Base-by-base conservation (phyloP, 306 rosid genomes). In the Castanea mollissima region DNA sequence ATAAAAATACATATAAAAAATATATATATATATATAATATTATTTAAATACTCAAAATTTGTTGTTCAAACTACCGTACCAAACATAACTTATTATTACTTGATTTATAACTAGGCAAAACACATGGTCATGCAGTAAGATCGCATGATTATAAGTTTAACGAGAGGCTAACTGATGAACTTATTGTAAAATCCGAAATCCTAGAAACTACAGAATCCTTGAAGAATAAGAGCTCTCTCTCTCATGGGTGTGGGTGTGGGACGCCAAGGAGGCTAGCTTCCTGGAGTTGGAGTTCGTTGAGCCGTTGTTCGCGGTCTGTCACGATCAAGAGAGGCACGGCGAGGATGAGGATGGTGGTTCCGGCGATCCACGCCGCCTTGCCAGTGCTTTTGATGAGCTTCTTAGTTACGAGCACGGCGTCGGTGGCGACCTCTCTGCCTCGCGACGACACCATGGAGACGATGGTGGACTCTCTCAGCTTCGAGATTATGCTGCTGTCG, bases 261-360 rank as follows among this genome's bases (percentile, higher is more conserved):
- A 94, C 74, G n/a, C 99, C 99, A 52, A 95, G 98, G 74, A 95
- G 79, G 87, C 92, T 95, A 68, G 94, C 97, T 86, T 93, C 97
- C 82, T 95, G 98, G 76, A 92, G 93, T 84, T 95, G 98, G 79
- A 92, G 89, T 46, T 95, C 99, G 76, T 67, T 95, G 81, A 91
- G 55, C 89, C 93, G 99, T 89, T 92, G 98, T 63, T 95, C 99
- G 44, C 99, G 99, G 86, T 95, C 99, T 96, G 93, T 95, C 76
- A 88, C 97, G 79, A 95, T 91, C 74, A 95, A 91, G 74, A 95
- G 83, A 3, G 99, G 99, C 0, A 92, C 98, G 21, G 89, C 90
- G 70, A 95, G 89, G 19, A 95, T 75, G 69, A 92, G 89, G 75
- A 95, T 92, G 32, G 96, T 86, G 55, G 98, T 95, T 44, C 99